Base-by-base conservation (phyloP, 2,329 filamentous ascomycete species). In the Phialocephala sp. region DNA sequence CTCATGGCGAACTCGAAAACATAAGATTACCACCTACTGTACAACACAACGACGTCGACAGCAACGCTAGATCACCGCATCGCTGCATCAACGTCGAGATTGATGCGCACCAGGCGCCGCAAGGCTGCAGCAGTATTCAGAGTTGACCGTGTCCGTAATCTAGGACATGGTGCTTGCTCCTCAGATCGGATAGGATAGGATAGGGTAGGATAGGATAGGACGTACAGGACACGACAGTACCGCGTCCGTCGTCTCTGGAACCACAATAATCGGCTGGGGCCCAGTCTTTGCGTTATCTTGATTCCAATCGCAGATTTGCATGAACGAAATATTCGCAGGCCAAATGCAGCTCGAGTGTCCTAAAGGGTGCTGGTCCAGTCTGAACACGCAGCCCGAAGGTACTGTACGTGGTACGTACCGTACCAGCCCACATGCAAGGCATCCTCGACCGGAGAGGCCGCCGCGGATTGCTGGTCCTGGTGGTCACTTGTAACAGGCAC, bases 361-460 rank as follows among this genome's bases (percentile, higher is more conserved):
- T n/a, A 22, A 50, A 50, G 11, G 11, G 45, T 12, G 15, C 37
- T 41, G 12, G 12, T 41, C 37, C 45, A 50, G 45, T 50, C n/a
- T n/a, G 45, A 50, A 14, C 37, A 41, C 37, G 37, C 37, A 12
- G 12, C 4, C 4, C 12, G 12, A 41, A 18, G 9, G 12, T 41
- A 41, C 27, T 32, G 15, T 43, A 43, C 41, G 45, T 27, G 45
- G 45, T 24, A 50, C 45, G 45, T 50, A 50, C 45, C 15, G 50
- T n/a, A 32, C 2, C n/a, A 27, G 15, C 12, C 50, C 24, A 35
- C 32, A 4, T 54, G 50, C 50, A 35, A 54, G 24, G 50, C 50
- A 54, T 32, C 50, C 50, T 54, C 50, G 24, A 54, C 50, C 24
- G 50, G 50, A 54, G 50, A 54, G 12, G 50, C 50, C 50, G 50